These are phyloP conservation scores for Carpinus viminea DNA, from an alignment of 306 rosid genomes.

Conservation along the genomic window DNA sequence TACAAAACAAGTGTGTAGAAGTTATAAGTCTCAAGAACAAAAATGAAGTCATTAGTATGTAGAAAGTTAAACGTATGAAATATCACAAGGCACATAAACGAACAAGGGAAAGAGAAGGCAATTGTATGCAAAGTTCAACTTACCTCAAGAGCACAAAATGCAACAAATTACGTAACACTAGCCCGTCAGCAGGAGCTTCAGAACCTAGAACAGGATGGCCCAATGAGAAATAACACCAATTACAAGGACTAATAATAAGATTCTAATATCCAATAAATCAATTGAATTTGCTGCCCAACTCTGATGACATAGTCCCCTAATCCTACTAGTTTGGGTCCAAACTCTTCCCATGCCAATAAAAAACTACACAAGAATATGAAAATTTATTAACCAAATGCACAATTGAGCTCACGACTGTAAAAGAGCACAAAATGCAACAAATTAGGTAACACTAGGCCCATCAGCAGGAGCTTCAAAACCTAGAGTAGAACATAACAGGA, in stretches of 20 bases:
- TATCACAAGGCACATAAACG: not conserved
- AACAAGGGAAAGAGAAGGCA: not conserved
- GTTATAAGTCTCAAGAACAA: not conserved
- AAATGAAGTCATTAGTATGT: not conserved
- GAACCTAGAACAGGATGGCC: not conserved
- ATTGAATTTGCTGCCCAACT: not conserved
- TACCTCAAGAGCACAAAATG: not conserved
- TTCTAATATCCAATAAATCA: not conserved
- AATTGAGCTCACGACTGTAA: no score
- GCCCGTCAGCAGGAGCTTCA: no score
- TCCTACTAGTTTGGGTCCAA: no score
- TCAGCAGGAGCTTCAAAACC: no score
- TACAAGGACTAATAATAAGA: not conserved
- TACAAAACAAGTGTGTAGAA: not conserved
- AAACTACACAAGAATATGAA: no score
- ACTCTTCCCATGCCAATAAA: no score
- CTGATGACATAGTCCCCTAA: not conserved
- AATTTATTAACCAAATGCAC: no score
- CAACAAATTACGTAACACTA: not conserved
- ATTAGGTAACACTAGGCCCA: not conserved
- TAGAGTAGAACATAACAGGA: not conserved
- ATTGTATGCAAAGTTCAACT: not conserved
- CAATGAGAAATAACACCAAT: not conserved
- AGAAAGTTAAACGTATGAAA: not conserved
- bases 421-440: not conserved